Percentiles rank a stretch among this genome's conserved stretches.
Conservation (phyloP, 768 basidiomycete species). For the Leucosporidium scottii region DNA sequence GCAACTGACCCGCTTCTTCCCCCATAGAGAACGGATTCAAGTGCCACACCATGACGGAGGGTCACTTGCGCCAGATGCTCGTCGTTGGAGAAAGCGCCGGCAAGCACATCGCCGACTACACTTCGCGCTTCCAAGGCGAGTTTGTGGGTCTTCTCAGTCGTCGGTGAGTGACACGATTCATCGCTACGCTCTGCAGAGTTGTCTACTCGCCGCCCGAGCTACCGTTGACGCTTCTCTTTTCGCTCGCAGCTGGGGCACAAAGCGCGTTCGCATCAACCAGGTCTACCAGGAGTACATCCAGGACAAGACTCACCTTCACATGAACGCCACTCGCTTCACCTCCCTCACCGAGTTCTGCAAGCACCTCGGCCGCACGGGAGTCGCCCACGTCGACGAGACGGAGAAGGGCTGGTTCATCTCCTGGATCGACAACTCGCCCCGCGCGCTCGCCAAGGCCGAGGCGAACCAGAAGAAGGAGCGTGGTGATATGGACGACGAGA, state of each 20-base stretch:
- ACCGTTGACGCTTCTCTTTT: conserved; percentile 5
- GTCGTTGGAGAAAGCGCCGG: conserved; percentile 92
- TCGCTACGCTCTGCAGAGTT: background rate
- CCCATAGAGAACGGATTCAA: conserved; percentile 98
- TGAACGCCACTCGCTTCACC: conserved; percentile 98
- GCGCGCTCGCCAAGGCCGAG: conserved; percentile 86
- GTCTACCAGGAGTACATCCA: conserved; percentile 98
- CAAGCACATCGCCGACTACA: conserved; percentile 84
- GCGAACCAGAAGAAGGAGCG: conserved; percentile 87
- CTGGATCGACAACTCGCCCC: conserved; percentile 95
- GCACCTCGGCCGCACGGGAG: conserved; percentile 73
- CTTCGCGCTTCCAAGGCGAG: conserved; percentile 76
- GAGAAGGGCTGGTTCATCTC: conserved; percentile 97
- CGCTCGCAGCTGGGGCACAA: conserved; percentile 68
- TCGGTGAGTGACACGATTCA: conserved; percentile 49
- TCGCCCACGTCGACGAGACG: conserved; percentile 91
- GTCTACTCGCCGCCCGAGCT: background rate
- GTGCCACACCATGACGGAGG: conserved; percentile 79
- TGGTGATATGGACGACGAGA: conserved; percentile 84
- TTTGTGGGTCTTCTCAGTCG: conserved; percentile 85
- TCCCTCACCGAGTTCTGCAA: conserved; percentile 94
- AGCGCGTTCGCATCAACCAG: conserved; percentile 85
- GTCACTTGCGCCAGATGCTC: conserved; percentile 93
- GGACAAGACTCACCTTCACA: conserved; percentile 88
- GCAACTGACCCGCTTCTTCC: background rate